Evolutionary conservation across 2,329 filamentous ascomycete species (phyloP).

Genomic region (Neofusicoccum ribis): DNA sequence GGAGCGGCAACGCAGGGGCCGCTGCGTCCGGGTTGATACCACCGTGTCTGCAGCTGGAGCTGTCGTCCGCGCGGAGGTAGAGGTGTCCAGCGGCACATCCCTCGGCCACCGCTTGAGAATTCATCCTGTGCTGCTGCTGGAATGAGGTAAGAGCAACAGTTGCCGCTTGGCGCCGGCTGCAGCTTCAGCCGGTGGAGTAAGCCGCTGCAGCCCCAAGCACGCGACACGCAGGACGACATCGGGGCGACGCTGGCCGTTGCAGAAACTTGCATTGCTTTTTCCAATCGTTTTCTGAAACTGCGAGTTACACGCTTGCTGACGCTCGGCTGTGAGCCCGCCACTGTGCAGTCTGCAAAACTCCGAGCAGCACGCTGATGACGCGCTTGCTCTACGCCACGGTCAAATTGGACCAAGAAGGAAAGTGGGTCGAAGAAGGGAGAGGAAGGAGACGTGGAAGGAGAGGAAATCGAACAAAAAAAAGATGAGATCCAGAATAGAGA

Average conservation of each 20-base stretch:
- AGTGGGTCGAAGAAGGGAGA: not conserved
- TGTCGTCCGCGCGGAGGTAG: too few species aligned
- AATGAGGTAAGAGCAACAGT: not conserved
- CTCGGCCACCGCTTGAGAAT: too few species aligned
- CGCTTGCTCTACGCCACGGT: not conserved
- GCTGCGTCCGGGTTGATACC: too few species aligned
- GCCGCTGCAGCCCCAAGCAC: not conserved
- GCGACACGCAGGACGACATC: too few species aligned
- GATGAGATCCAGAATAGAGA: conserved; percentile 11
- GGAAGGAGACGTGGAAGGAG: conserved; percentile 7
- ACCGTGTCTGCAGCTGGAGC: too few species aligned
- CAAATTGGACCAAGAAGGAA: not conserved
- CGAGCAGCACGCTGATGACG: not conserved
- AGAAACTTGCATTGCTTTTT: not conserved
- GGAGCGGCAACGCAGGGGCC: not conserved
- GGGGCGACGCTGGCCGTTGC: not conserved
- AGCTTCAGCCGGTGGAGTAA: not conserved
- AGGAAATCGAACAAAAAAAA: not conserved
- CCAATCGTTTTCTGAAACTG: conserved; percentile 11
- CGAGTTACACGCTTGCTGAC: conserved; percentile 3
- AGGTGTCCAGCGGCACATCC: too few species aligned
- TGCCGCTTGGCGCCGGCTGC: not conserved
- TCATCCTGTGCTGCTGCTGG: too few species aligned
- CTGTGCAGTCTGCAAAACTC: not conserved
- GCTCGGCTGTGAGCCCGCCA: not conserved